Percentiles rank a stretch among this genome's conserved stretches.
These are phyloP conservation scores for Gossypium raimondii DNA, from an alignment of 345 rosid genomes.

Conservation along the genomic window DNA sequence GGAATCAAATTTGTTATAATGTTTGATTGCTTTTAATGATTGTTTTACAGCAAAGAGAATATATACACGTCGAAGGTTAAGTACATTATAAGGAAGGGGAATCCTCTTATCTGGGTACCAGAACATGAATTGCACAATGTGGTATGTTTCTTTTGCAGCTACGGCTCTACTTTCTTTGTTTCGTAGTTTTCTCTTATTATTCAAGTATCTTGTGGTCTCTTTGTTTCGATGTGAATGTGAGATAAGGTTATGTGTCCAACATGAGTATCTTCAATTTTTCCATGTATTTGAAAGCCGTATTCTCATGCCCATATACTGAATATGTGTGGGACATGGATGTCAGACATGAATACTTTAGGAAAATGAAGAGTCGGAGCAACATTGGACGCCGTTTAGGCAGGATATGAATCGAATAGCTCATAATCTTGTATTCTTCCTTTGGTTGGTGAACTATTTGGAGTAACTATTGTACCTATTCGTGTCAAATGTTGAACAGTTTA, in stretches of 20 bases:
- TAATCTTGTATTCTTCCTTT: not conserved
- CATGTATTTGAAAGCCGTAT: not conserved
- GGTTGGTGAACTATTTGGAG: not conserved
- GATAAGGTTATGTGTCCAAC: not conserved
- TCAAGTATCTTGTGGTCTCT: not conserved
- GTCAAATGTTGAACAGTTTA: not conserved
- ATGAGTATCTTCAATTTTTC: not conserved
- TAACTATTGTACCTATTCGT: not conserved
- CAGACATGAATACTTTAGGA: not conserved
- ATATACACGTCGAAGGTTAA: slow-evolving; percentile 74
- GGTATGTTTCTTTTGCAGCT: slow-evolving; percentile 37
- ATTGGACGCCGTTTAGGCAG: too few species aligned
- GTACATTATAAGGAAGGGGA: slow-evolving; percentile 68
- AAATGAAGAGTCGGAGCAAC: not conserved
- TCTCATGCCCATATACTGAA: not conserved
- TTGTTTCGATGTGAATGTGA: not conserved
- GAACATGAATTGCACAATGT: slow-evolving; percentile 75
- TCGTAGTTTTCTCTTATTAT: not conserved
- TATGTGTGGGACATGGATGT: not conserved
- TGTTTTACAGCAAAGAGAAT: slow-evolving; percentile 45
- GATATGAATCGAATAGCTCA: too few species aligned
- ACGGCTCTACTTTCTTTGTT: not conserved
- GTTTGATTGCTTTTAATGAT: not conserved
- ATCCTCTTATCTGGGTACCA: slow-evolving; percentile 76
- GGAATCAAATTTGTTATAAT: not conserved